Evolutionary conservation across 2,329 filamentous ascomycete species (phyloP).

Genomic region (Sarocladium brachiariae): DNA sequence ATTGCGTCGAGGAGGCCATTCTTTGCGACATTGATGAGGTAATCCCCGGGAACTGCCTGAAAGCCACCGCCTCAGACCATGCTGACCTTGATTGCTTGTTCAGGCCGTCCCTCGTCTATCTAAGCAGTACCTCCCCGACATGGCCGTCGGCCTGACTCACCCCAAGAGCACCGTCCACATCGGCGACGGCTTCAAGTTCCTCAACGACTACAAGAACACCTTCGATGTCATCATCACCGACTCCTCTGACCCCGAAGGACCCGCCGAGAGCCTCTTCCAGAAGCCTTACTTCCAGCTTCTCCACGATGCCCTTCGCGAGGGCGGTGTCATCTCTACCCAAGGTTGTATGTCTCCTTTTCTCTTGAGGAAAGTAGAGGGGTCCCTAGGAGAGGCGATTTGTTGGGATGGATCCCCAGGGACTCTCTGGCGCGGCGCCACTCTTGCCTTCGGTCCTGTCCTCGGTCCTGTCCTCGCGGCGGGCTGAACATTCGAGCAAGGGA

Average conservation of each 20-base stretch:
- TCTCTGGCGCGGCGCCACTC: slow-evolving; percentile 2
- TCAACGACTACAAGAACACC: slow-evolving; percentile 90
- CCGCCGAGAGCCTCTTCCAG: slow-evolving; percentile 93
- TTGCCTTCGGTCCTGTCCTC: not conserved
- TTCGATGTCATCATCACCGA: slow-evolving; percentile 99
- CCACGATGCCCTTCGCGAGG: slow-evolving; percentile 80
- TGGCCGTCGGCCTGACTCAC: slow-evolving; percentile 90
- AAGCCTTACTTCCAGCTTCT: slow-evolving; percentile 98
- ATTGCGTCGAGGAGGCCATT: slow-evolving; percentile 88
- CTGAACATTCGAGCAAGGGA: not conserved
- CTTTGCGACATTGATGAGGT: slow-evolving; percentile 98
- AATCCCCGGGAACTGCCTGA: slow-evolving; percentile 39
- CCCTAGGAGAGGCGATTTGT: slow-evolving; percentile 25
- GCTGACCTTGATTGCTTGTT: slow-evolving; percentile 5
- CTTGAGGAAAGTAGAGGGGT: slow-evolving; percentile 32
- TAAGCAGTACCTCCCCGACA: slow-evolving; percentile 93
- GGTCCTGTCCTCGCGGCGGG: not conserved
- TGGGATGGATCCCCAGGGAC: slow-evolving; percentile 10
- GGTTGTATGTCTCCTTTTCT: slow-evolving; percentile 89
- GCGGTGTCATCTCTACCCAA: slow-evolving; percentile 99
- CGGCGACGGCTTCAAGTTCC: slow-evolving; percentile 98
- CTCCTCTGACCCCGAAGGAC: slow-evolving; percentile 93
- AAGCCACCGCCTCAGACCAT: not conserved
- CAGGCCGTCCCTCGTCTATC: slow-evolving; percentile 93
- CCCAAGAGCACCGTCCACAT: slow-evolving; percentile 89